phyloP scores from a whole-genome alignment of 371 early-diverging fungal genomes.

The Saksenaea vasiformis region DNA sequence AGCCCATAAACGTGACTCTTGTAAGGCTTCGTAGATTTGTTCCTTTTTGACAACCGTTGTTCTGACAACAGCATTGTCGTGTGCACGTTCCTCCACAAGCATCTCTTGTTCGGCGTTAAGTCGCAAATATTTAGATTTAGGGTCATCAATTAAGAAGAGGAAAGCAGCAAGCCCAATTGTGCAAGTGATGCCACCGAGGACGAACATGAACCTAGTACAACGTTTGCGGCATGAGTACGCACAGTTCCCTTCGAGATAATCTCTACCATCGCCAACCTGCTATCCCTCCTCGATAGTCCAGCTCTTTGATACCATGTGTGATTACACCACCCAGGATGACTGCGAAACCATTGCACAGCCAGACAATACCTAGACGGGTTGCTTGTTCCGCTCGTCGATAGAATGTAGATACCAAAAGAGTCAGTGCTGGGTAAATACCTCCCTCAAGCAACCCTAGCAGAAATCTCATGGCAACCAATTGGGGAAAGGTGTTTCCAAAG shows the following conservation, averaged over 20 bases:
- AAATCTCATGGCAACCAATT: constrained; percentile 8
- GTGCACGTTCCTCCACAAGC: constrained; percentile 7
- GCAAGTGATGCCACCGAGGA: constrained; percentile 8
- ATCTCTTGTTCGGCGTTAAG: constrained; percentile 4
- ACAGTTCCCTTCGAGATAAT: neutral
- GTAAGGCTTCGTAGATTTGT: constrained; percentile 9
- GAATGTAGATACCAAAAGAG: neutral
- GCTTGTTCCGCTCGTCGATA: constrained; percentile 12
- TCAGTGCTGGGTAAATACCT: constrained; percentile 2
- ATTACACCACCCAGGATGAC: constrained; percentile 53
- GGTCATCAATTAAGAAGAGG: constrained; percentile 12
- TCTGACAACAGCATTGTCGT: constrained; percentile 9
- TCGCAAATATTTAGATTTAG: constrained; percentile 11
- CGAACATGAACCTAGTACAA: constrained; percentile 10
- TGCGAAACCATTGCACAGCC: constrained; percentile 19
- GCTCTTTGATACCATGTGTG: constrained; percentile 45
- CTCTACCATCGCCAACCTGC: constrained; percentile 39
- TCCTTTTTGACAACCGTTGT: neutral
- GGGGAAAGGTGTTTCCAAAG: constrained; percentile 3
- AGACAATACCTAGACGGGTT: constrained; percentile 8
- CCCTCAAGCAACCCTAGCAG: constrained; percentile 14
- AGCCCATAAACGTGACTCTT: constrained; percentile 9
- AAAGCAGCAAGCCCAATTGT: constrained; percentile 7
- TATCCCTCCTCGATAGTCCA: constrained; percentile 33
- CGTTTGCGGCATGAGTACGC: neutral